phyloP scores from a whole-genome alignment of 1,139 yeast species.

The Saccharomycopsis hybrid region DNA sequence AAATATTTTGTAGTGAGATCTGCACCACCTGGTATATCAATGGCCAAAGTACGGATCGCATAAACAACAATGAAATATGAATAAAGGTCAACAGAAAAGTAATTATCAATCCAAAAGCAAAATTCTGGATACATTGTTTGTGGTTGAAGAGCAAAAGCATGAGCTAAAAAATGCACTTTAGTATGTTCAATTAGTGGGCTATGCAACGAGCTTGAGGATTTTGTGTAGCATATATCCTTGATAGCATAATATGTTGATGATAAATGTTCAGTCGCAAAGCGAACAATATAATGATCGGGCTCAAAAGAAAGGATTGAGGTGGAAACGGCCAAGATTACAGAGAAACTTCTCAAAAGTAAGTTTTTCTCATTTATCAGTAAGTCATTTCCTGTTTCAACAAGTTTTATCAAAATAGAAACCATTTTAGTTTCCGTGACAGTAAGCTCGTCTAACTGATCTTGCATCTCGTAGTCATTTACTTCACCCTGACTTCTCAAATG shows the following conservation, averaged over 20 bases:
- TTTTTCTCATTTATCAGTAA: conserved; percentile 6
- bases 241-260: conserved; percentile 1
- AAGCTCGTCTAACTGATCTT: too few species aligned
- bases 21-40: background rate
- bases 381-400: conserved; percentile 2
- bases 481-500: too few species aligned
- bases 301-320: background rate
- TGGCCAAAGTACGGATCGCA: conserved; percentile 1
- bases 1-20: background rate
- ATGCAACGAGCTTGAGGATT: background rate
- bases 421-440: conserved; percentile 8
- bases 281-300: conserved; percentile 7
- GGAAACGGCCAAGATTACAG: background rate
- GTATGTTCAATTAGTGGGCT: conserved; percentile 9
- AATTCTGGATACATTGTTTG: conserved; percentile 1
- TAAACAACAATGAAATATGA: conserved; percentile 7
- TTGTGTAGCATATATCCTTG: conserved; percentile 1
- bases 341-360: conserved; percentile 4
- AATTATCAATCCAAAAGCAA: conserved; percentile 2
- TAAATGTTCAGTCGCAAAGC: conserved; percentile 6
- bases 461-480: background rate
- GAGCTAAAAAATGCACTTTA: conserved; percentile 10
- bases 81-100: conserved; percentile 1
- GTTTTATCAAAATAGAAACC: conserved; percentile 5
- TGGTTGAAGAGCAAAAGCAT: conserved; percentile 3